Base-by-base conservation (phyloP, 768 basidiomycete species). In the Tulasnella sp. region DNA sequence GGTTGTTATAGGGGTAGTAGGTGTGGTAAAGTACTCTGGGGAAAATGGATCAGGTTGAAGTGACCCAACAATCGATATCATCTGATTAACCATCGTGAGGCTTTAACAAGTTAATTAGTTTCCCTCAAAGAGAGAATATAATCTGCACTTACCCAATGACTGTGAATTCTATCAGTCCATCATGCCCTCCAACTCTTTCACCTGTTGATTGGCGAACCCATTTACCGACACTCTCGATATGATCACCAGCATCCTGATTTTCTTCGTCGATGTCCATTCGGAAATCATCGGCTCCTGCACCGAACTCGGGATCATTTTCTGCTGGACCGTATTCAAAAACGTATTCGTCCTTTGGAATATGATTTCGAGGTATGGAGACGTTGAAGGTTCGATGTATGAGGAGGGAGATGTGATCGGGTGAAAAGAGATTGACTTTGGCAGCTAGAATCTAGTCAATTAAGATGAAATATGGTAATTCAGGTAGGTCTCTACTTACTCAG, bases 351-450 rank as follows among this genome's bases (percentile, higher is more conserved):
- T 68, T 70, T 2, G 87, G 86, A 57, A 96, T 90, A 63, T 95
- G 90, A 61, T 86, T 78, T 50, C 84, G 77, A 2, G 92, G 91
- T 65, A 96, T 91, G 16, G 92, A 92, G 15, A 86, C 83, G 64
- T 96, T 96, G 71, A 95, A 96, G 5, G 87, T 95, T 22, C 79
- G 78, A 59, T 91, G 86, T 3, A 91, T 72, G 29, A 96, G 83
- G 13, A 96, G 71, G 1, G 90, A 87, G 47, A 95, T 71, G 59
- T 96, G 92, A 61, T 92, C 90, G 1, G 90, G 89, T 2, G 91
- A 93, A 58, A 76, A 91, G 16, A 95, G 70, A 59, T 77, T 92
- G 45, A 95, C 74, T 59, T 78, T 83, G n/a, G 87, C 91, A 53
- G 73, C 91, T 92, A 56, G 9, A 35, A 24, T 13, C 35, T 34